These are phyloP conservation scores for Piper longum DNA, from an alignment of 164 flowering plant genomes.

Conservation along the genomic window DNA sequence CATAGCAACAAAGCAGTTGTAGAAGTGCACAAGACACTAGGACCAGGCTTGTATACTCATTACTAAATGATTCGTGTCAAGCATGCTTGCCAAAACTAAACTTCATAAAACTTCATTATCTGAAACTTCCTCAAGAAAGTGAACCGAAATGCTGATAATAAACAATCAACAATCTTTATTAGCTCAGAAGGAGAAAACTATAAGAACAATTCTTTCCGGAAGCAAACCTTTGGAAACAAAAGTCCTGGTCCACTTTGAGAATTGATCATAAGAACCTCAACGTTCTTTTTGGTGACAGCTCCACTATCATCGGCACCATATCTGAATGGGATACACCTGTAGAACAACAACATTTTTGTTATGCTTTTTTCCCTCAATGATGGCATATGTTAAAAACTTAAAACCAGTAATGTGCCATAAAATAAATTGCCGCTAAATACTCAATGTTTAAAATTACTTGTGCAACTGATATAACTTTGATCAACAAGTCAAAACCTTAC, in stretches of 20 bases:
- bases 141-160: no score
- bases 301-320: conserved; percentile 26
- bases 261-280: conserved; percentile 77
- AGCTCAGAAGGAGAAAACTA: not conserved
- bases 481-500: no score
- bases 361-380: not conserved
- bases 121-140: no score
- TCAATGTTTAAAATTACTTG: not conserved
- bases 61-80: no score
- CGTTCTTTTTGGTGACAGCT: conserved; percentile 24
- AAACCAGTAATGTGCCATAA: not conserved
- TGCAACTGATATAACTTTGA: not conserved
- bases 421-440: not conserved
- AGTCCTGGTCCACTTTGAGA: conserved; percentile 80
- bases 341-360: not conserved
- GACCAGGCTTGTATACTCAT: no score
- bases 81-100: no score
- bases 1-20: no score
- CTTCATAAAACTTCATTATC: no score
- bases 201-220: not conserved
- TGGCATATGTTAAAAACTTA: not conserved
- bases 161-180: no score
- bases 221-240: conserved; percentile 69
- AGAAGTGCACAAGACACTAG: no score
- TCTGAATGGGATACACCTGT: conserved; percentile 71